Evolutionary conservation across 2,329 filamentous ascomycete genomes (phyloP).

Genomic region (Sarocladium kiliense): DNA sequence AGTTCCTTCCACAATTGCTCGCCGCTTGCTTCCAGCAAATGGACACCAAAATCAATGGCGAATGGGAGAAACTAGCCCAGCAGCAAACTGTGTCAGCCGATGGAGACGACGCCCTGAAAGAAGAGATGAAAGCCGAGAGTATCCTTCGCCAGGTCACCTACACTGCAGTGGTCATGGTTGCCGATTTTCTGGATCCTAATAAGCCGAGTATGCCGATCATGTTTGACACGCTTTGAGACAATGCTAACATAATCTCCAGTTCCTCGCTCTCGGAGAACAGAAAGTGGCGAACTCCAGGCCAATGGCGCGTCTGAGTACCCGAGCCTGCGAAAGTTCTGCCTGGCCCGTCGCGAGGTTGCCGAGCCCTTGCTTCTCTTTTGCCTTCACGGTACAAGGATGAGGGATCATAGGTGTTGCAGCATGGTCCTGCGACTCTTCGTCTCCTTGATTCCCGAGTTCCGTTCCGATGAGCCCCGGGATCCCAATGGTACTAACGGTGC

Average conservation of each 20-base stretch:
- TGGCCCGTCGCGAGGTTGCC: slow-evolving; percentile 71
- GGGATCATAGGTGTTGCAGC: slow-evolving; percentile 81
- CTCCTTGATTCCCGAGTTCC: slow-evolving; percentile 76
- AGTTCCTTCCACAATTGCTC: slow-evolving; percentile 82
- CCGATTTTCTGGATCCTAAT: slow-evolving; percentile 76
- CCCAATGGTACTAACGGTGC: slow-evolving; percentile 15
- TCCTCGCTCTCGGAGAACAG: slow-evolving; percentile 17
- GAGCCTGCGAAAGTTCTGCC: slow-evolving; percentile 74
- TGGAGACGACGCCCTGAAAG: slow-evolving; percentile 71
- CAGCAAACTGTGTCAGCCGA: slow-evolving; percentile 58
- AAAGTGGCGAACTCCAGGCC: slow-evolving; percentile 14
- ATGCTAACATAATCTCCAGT: slow-evolving; percentile 23
- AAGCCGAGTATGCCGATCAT: slow-evolving; percentile 48
- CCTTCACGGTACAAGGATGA: slow-evolving; percentile 83
- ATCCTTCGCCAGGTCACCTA: slow-evolving; percentile 90
- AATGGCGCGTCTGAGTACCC: slow-evolving; percentile 26
- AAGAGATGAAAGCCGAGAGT: slow-evolving; percentile 98
- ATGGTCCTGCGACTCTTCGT: slow-evolving; percentile 84
- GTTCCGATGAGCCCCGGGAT: slow-evolving; percentile 41
- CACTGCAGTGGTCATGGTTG: slow-evolving; percentile 86
- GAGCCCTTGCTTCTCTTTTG: slow-evolving; percentile 89
- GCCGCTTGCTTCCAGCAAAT: slow-evolving; percentile 79
- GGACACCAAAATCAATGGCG: slow-evolving; percentile 77
- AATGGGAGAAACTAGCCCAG: slow-evolving; percentile 76
- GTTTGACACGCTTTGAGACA: slow-evolving; percentile 15